phyloP scores from a whole-genome alignment of 345 rosid genomes.

The Eucalyptus microcorys region DNA sequence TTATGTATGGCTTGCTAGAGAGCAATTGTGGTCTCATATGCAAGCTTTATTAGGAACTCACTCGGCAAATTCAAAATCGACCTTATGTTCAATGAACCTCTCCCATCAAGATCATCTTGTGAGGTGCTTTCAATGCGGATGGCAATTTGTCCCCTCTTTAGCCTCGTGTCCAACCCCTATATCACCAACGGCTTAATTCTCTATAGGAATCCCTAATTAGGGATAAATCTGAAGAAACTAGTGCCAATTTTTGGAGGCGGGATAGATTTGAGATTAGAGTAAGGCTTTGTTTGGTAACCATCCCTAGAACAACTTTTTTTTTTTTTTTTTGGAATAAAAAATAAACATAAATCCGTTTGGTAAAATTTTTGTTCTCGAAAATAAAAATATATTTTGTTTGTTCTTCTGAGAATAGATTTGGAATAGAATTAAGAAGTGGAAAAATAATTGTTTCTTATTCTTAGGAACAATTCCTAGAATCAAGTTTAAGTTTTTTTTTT shows the following conservation, averaged over 20 bases:
- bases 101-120: background rate
- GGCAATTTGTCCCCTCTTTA: background rate
- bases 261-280: background rate
- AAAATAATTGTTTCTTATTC: no score
- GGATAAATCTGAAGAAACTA: background rate
- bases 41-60: background rate
- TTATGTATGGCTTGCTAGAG: background rate
- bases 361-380: fast-evolving
- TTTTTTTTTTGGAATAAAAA: no score
- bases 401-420: fast-evolving
- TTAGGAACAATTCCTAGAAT: no score
- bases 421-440: background rate
- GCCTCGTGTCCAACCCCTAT: background rate
- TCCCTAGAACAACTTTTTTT: fast-evolving
- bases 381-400: no score
- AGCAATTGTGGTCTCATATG: background rate
- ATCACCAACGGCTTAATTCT: background rate
- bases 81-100: background rate
- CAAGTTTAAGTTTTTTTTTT: background rate
- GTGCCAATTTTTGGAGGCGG: background rate
- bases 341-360: fast-evolving
- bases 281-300: no score
- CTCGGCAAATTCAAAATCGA: background rate
- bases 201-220: background rate
- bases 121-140: background rate